A percentile compares a stretch with the other conserved stretches of the same genome.
phyloP scores from a whole-genome alignment of 2,329 filamentous ascomycete species.

The Fusarium sororula region DNA sequence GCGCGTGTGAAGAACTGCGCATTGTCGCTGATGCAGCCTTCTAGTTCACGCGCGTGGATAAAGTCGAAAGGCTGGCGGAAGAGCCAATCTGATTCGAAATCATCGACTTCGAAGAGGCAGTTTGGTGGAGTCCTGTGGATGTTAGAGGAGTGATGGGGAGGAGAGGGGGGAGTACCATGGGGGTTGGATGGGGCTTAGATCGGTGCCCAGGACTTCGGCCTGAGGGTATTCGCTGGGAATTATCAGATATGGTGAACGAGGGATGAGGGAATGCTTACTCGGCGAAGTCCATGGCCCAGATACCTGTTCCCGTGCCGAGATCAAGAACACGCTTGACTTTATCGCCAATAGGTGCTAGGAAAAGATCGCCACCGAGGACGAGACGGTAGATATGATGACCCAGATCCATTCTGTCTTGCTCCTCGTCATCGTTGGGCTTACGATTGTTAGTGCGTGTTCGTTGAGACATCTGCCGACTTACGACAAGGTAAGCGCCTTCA shows the following conservation, averaged over 20 bases:
- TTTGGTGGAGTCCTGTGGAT: conserved; percentile 1
- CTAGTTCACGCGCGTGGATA: conserved; percentile 8
- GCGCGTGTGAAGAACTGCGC: not conserved
- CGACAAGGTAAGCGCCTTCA: conserved; percentile 7
- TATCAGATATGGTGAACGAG: fast-evolving
- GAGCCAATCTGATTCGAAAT: conserved; percentile 18
- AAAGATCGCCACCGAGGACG: conserved; percentile 4
- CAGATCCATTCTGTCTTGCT: conserved; percentile 22
- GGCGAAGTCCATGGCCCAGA: conserved; percentile 25
- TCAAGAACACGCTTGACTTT: conserved; percentile 7
- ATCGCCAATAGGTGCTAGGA: conserved; percentile 4
- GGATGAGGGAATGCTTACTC: not conserved
- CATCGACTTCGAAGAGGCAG: conserved; percentile 19
- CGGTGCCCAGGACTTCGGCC: conserved; percentile 10
- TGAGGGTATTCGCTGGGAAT: not conserved
- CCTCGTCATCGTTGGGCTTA: conserved; percentile 22
- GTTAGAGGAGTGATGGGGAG: fast-evolving
- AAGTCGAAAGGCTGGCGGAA: conserved; percentile 10
- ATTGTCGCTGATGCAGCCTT: conserved; percentile 8
- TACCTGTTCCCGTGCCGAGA: conserved; percentile 16
- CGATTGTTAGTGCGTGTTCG: fast-evolving
- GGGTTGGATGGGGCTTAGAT: conserved; percentile 23
- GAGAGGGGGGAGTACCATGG: not conserved
- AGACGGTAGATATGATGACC: conserved; percentile 18
- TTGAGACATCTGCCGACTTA: not conserved